Evolutionary conservation across 768 basidiomycete species (phyloP), one percentile per base, ranked within the genome.

Genomic region (Myochromella boudieri): DNA sequence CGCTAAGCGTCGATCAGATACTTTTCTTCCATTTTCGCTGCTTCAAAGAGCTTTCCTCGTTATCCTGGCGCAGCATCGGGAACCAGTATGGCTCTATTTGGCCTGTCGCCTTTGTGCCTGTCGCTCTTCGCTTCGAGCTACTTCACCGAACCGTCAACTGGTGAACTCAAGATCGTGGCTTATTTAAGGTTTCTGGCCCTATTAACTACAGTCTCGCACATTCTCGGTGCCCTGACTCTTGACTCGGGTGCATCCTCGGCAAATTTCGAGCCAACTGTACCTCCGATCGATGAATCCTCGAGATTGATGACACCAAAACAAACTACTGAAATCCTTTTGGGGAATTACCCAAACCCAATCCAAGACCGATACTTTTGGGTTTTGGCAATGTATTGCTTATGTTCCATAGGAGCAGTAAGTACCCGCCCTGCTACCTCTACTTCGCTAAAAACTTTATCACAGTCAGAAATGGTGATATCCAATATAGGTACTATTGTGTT

Each of bases 381-480:
- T 1, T 72, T 91, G n/a, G 66, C 58, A 1, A 49, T 81, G 6
- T 66, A 81, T 42, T 68, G 77, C 32, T 56, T 79, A 2, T 60
- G 81, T 18, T 67, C 75, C n/a, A 68, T 87, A n/a, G 89, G 88
- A 20, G 74, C 82, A 15, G 88, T 90, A 57, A 67, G 86, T 75
- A 29, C 52, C 20, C 3, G 27, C 15, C 27, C 28, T 20, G 21
- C 15, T 22, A n/a, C 36, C 31, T 44, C 20, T 20, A 6, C 20
- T 8, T 28, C 6, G 36, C 20, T 53, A 22, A 39, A 15, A 36
- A 42, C 39, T 33, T 45, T 46, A 14, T 39, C 34, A 7, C 31
- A 88, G 85, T 79, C 77, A 37, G 88, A 91, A 62, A 91, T 89
- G 87, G 74, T 92, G 17, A 82, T 91, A 15, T 84, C 87, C 15